These are phyloP conservation scores for Cutaneotrichosporon cutaneum DNA, from an alignment of 1,284 basidiomycete genomes.

Conservation along the genomic window DNA sequence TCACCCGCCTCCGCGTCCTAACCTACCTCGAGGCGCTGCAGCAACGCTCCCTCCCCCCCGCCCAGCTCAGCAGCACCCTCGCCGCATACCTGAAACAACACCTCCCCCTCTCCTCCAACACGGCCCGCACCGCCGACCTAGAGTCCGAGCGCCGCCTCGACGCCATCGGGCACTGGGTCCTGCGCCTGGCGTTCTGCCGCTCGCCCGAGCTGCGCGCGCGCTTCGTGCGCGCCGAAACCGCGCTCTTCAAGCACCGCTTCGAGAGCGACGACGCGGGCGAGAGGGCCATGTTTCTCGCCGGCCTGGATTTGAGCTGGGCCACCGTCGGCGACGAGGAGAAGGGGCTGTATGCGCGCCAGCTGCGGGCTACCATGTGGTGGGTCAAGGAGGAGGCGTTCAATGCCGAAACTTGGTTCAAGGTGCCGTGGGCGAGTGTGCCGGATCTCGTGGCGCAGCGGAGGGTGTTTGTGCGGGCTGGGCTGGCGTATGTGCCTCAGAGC, in stretches of 20 bases:
- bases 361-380: slow-evolving; percentile 41
- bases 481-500: slow-evolving; percentile 82
- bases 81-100: slow-evolving; percentile 48
- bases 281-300: slow-evolving; percentile 67
- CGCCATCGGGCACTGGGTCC: slow-evolving; percentile 90
- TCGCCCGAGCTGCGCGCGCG: slow-evolving; percentile 88
- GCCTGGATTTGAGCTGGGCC: slow-evolving; percentile 77
- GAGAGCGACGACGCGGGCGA: slow-evolving; percentile 68
- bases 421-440: slow-evolving; percentile 83
- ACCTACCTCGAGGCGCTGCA: slow-evolving; percentile 86
- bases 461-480: slow-evolving; percentile 76
- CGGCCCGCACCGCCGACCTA: slow-evolving; percentile 57
- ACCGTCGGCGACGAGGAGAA: slow-evolving; percentile 54
- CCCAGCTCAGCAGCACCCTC: slow-evolving; percentile 40
- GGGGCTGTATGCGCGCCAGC: slow-evolving; percentile 59
- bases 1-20: slow-evolving; percentile 79
- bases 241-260: slow-evolving; percentile 80
- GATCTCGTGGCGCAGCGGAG: slow-evolving; percentile 84
- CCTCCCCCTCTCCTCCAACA: slow-evolving; percentile 63
- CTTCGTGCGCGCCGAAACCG: slow-evolving; percentile 85
- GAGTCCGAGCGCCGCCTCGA: slow-evolving; percentile 77
- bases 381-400: slow-evolving; percentile 51
- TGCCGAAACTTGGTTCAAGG: slow-evolving; percentile 56
- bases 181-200: slow-evolving; percentile 83
- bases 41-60: slow-evolving; percentile 51